These are phyloP conservation scores for Rhizophagus prolifer DNA, from an alignment of 192 early-diverging fungal genomes.

Conservation along the genomic window DNA sequence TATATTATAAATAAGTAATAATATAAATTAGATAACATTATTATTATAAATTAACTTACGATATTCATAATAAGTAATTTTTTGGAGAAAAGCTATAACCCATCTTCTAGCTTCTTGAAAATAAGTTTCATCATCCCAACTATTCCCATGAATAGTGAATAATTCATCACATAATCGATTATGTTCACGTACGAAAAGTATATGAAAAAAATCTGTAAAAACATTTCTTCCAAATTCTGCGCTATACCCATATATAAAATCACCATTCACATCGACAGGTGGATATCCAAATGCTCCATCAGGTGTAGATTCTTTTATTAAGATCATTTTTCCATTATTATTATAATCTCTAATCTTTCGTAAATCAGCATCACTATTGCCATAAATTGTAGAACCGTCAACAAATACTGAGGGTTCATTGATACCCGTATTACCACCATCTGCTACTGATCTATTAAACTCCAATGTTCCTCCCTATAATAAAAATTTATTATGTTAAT, in stretches of 20 bases:
- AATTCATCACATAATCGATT: constrained; percentile 13
- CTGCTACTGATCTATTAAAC: background rate
- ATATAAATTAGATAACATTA: background rate
- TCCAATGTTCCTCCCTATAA: background rate
- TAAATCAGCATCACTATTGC: background rate
- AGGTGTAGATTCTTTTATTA: background rate
- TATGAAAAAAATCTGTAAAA: background rate
- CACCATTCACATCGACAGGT: background rate
- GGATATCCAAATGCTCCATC: background rate
- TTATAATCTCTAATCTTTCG: background rate
- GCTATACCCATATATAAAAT: background rate
- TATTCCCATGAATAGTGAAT: background rate
- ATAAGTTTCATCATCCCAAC: constrained; percentile 7
- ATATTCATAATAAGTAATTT: constrained; percentile 14
- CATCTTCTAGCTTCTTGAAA: constrained; percentile 14
- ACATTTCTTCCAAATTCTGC: background rate
- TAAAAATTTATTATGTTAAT: background rate
- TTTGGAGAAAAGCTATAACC: constrained; percentile 8
- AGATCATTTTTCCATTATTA: background rate
- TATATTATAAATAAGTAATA: background rate
- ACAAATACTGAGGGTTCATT: background rate
- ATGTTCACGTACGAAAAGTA: constrained; percentile 2
- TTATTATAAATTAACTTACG: background rate
- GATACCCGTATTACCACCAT: background rate
- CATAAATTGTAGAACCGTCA: background rate